phyloP scores from a whole-genome alignment of 2,329 filamentous ascomycete genomes.

The Microsporum canis region DNA sequence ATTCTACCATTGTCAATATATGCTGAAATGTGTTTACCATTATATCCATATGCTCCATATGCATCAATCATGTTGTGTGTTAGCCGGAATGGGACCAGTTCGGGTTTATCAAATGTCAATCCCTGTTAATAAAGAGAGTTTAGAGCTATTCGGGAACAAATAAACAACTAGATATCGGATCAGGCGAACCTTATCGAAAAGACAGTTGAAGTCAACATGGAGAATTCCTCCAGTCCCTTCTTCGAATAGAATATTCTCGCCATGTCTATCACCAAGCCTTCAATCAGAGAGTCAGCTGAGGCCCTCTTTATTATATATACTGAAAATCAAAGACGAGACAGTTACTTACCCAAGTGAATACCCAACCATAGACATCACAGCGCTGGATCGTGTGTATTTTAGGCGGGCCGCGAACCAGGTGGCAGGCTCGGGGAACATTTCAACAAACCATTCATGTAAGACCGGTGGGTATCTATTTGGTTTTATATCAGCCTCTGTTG shows the following conservation, averaged over 20 bases:
- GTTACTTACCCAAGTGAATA: constrained; percentile 61
- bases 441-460: constrained; percentile 88
- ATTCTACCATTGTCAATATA: background rate
- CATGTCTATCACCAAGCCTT: constrained; percentile 81
- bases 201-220: constrained; percentile 98
- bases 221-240: constrained; percentile 88
- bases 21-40: constrained; percentile 38
- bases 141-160: background rate
- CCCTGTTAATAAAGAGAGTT: constrained; percentile 36
- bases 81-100: constrained; percentile 87
- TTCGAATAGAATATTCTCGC: constrained; percentile 92
- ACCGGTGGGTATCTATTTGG: constrained; percentile 61
- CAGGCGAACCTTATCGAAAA: constrained; percentile 70
- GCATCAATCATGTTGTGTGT: constrained; percentile 98
- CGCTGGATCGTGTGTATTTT: constrained; percentile 82
- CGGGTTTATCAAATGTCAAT: constrained; percentile 85
- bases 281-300: background rate
- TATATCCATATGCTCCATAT: constrained; percentile 89
- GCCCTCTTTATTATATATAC: background rate
- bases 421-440: constrained; percentile 86
- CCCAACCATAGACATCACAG: constrained; percentile 99
- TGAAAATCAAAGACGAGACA: background rate
- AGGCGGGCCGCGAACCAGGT: constrained; percentile 84
- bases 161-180: background rate
- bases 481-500: background rate